Conservation (phyloP, 2,329 filamentous ascomycete genomes). For the Venturia effusa region DNA sequence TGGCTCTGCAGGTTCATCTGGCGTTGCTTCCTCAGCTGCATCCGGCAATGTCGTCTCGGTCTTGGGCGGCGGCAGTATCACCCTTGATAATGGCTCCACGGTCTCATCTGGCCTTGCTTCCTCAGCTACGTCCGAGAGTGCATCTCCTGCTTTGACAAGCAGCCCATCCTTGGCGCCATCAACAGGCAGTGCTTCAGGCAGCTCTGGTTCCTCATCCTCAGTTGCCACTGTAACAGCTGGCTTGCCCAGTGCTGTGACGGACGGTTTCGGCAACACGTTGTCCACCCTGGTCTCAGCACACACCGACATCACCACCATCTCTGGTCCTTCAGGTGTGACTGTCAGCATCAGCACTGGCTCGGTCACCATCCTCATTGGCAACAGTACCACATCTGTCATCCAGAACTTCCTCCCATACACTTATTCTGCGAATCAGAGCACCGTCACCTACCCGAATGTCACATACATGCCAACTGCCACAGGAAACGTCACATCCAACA, state of each 20-base stretch:
- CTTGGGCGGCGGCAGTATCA: neutral
- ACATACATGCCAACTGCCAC: neutral
- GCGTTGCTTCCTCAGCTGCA: neutral
- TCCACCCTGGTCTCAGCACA: neutral
- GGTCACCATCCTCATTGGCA: neutral
- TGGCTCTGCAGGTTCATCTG: neutral
- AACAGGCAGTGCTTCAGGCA: neutral
- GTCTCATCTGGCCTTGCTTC: neutral
- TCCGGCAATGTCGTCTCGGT: neutral
- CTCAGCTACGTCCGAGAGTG: neutral
- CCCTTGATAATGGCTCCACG: neutral
- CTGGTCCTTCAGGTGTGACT: neutral
- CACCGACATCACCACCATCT: neutral
- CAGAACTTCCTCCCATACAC: neutral
- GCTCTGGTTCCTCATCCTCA: neutral
- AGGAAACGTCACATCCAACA: neutral
- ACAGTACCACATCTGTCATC: neutral
- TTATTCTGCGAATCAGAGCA: neutral
- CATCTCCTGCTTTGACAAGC: neutral
- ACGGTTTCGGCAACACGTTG: neutral
- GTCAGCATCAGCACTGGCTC: conserved; percentile 1
- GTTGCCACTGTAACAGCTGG: neutral
- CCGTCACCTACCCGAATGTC: neutral
- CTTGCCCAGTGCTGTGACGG: neutral
- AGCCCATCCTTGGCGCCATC: neutral